Percentiles rank a stretch among this genome's conserved stretches.
phyloP scores from a whole-genome alignment of 371 early-diverging fungal genomes.

The Lichtheimia ramosa region DNA sequence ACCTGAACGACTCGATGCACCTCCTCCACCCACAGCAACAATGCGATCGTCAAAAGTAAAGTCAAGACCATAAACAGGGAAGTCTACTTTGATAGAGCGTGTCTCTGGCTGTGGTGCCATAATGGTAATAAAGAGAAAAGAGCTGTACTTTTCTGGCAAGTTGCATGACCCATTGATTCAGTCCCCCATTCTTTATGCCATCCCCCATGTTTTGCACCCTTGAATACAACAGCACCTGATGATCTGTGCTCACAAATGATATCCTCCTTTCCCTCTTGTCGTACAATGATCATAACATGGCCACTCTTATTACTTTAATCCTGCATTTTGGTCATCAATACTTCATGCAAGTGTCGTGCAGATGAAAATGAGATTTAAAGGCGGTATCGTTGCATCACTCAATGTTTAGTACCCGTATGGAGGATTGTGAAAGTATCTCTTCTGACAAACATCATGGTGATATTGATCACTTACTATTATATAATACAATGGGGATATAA shows the following conservation, averaged over 20 bases:
- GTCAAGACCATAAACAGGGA: constrained; percentile 59
- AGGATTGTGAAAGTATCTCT: no score
- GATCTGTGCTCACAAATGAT: no score
- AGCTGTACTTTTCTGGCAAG: neutral
- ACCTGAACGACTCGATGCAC: constrained; percentile 51
- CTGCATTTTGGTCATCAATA: no score
- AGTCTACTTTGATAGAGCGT: constrained; percentile 20
- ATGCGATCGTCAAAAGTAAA: constrained; percentile 52
- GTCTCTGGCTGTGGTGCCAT: constrained; percentile 4
- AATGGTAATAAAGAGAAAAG: neutral
- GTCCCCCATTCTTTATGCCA: neutral
- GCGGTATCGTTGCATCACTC: no score
- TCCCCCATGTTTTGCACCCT: neutral
- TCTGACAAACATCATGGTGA: no score
- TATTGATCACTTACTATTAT: neutral
- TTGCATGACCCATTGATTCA: neutral
- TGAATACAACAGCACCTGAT: no score
- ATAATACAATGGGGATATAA: constrained; percentile 1
- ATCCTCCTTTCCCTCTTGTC: no score
- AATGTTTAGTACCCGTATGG: no score
- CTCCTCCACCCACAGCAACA: constrained; percentile 67
- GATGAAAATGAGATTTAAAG: no score
- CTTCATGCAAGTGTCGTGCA: no score
- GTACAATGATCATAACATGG: no score
- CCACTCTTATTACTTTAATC: no score